A percentile compares a stretch with the other conserved stretches of the same genome.
These are phyloP conservation scores for Pseudocercospora cruenta DNA, from an alignment of 2,329 filamentous ascomycete species.

Conservation along the genomic window DNA sequence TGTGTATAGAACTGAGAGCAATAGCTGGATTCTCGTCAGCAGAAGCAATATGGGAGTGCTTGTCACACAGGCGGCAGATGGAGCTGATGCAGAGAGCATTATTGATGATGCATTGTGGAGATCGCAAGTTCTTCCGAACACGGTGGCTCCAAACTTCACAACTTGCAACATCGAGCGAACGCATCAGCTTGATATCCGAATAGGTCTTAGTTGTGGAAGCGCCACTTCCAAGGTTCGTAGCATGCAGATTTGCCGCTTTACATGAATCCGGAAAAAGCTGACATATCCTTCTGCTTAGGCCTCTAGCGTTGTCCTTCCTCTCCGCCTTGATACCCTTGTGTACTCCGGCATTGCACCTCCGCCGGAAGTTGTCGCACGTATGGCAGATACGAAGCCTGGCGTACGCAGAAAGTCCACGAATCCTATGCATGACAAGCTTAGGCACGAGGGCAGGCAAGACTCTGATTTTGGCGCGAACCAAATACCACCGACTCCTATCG, in stretches of 20 bases:
- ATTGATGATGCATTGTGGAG: constrained; percentile 72
- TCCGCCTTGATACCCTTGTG: constrained; percentile 78
- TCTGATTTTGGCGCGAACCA: constrained; percentile 33
- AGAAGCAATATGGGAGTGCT: constrained; percentile 72
- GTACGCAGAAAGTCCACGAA: constrained; percentile 26
- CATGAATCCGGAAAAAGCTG: constrained; percentile 17
- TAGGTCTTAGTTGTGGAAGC: constrained; percentile 76
- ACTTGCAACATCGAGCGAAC: constrained; percentile 83
- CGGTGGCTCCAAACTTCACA: constrained; percentile 81
- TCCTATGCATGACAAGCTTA: constrained; percentile 31
- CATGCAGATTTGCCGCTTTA: constrained; percentile 26
- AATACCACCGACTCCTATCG: constrained; percentile 31
- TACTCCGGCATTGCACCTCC: constrained; percentile 89
- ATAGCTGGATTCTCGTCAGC: constrained; percentile 75
- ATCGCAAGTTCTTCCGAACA: constrained; percentile 73
- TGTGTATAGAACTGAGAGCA: constrained; percentile 68
- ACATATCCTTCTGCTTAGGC: constrained; percentile 30
- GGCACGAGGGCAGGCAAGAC: constrained; percentile 27
- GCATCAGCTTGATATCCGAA: constrained; percentile 81
- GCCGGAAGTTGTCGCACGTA: constrained; percentile 71
- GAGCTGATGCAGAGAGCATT: constrained; percentile 56
- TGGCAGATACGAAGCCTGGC: constrained; percentile 43
- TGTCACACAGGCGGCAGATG: constrained; percentile 61
- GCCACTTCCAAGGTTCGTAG: constrained; percentile 49
- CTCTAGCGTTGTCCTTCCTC: constrained; percentile 75